Evolutionary conservation across 306 rosid genomes (phyloP).

Genomic region (Medicago ruthenica): DNA sequence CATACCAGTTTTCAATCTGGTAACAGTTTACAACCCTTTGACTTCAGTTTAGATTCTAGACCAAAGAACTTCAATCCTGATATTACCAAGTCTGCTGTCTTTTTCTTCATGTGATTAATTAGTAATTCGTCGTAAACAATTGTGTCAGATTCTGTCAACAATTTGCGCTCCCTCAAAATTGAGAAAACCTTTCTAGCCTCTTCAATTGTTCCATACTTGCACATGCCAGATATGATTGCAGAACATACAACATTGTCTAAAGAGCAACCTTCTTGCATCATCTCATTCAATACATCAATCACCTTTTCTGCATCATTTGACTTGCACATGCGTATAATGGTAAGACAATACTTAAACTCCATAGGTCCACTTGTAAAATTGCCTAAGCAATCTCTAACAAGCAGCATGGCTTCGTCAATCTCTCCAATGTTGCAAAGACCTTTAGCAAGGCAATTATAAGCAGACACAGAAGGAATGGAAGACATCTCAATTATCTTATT

Average conservation of each 20-base stretch:
- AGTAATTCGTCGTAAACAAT: constrained; percentile 77
- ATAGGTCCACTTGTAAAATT: constrained; percentile 65
- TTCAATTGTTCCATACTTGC: constrained; percentile 75
- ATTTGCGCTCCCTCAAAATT: constrained; percentile 57
- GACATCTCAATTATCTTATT: constrained; percentile 77
- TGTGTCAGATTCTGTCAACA: constrained; percentile 70
- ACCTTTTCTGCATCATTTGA: constrained; percentile 64
- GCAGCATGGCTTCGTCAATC: constrained; percentile 82
- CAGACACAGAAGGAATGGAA: constrained; percentile 68
- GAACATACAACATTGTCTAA: constrained; percentile 55
- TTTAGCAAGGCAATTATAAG: constrained; percentile 67
- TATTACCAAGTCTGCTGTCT: constrained; percentile 76
- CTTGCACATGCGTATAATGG: constrained; percentile 66
- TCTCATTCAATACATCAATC: constrained; percentile 65
- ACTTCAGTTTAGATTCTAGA: constrained; percentile 78
- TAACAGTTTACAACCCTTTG: constrained; percentile 64
- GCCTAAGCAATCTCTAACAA: constrained; percentile 76
- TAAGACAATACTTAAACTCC: constrained; percentile 78
- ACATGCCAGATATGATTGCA: constrained; percentile 79
- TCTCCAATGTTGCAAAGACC: constrained; percentile 75
- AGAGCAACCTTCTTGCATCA: constrained; percentile 75
- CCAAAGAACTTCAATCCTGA: constrained; percentile 83
- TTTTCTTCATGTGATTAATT: constrained; percentile 83
- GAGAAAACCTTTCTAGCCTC: constrained; percentile 82
- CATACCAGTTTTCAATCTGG: constrained; percentile 51